Conservation (phyloP, 495 filamentous ascomycete species). For the Annulohypoxylon moriforme region DNA sequence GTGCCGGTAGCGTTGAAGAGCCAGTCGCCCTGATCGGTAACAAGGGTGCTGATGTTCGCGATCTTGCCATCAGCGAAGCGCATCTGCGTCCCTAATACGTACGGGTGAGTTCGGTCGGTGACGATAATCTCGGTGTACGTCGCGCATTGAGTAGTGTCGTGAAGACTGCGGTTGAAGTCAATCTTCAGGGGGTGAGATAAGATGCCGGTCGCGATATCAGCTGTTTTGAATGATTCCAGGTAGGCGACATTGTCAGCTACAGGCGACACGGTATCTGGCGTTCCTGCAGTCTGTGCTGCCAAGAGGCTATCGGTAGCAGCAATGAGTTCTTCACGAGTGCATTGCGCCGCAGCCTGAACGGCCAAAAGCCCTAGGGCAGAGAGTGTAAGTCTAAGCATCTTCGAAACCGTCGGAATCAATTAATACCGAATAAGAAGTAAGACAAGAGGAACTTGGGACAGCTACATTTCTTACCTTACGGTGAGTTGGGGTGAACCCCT, state of each 20-base stretch:
- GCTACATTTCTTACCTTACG: conserved; percentile 10
- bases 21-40: conserved; percentile 59
- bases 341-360: conserved; percentile 42
- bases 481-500: conserved; percentile 23
- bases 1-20: conserved; percentile 65
- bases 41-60: conserved; percentile 56
- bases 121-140: conserved; percentile 64
- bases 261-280: conserved; percentile 45
- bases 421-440: conserved; percentile 8
- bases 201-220: conserved; percentile 52
- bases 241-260: conserved; percentile 47
- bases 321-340: conserved; percentile 56
- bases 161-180: conserved; percentile 59
- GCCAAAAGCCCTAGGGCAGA: conserved; percentile 40
- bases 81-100: conserved; percentile 63
- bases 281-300: conserved; percentile 57
- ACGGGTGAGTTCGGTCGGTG: conserved; percentile 55
- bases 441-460: conserved; percentile 4
- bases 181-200: conserved; percentile 57
- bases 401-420: conserved; percentile 13
- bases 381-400: conserved; percentile 43
- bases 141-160: conserved; percentile 62
- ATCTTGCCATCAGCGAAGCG: conserved; percentile 49
- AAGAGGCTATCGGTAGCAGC: conserved; percentile 55
- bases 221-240: conserved; percentile 57